These are phyloP conservation scores for Arthrobotrys megalospora DNA, from an alignment of 2,329 filamentous ascomycete genomes.

Conservation along the genomic window DNA sequence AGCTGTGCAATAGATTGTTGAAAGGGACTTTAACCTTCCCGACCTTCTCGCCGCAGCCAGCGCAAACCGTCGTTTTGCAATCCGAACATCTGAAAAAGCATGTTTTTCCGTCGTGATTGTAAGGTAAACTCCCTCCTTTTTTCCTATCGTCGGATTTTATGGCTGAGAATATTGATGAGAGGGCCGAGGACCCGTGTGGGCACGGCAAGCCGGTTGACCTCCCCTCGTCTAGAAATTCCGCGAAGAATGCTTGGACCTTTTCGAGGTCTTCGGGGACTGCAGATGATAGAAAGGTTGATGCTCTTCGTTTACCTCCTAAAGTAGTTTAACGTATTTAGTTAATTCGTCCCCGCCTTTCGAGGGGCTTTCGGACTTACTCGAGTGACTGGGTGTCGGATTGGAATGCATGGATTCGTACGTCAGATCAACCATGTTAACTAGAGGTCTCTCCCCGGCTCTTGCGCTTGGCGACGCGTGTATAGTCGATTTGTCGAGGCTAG, in stretches of 20 bases:
- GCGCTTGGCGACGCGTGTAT: too few relatives aligned
- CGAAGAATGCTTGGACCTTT: slow-evolving; percentile 17
- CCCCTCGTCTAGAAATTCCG: not conserved
- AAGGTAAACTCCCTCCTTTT: slow-evolving; percentile 11
- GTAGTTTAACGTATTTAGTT: not conserved
- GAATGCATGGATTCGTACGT: too few relatives aligned
- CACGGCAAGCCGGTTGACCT: not conserved
- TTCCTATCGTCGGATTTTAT: slow-evolving; percentile 38
- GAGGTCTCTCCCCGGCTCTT: too few relatives aligned
- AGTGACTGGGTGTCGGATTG: too few relatives aligned
- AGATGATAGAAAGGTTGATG: not conserved
- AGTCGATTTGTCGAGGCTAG: too few relatives aligned
- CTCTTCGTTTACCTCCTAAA: not conserved
- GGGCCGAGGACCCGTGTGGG: not conserved
- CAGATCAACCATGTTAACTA: too few relatives aligned
- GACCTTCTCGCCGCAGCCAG: slow-evolving; percentile 41
- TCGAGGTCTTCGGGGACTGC: slow-evolving; percentile 15
- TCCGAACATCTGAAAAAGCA: slow-evolving; percentile 39
- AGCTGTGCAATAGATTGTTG: slow-evolving; percentile 14
- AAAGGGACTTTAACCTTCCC: not conserved
- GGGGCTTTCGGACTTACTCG: too few relatives aligned
- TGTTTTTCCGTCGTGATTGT: slow-evolving; percentile 22
- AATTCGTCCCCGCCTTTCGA: too few relatives aligned
- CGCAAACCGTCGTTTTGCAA: slow-evolving; percentile 36
- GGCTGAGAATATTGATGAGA: slow-evolving; percentile 21